Conservation (phyloP, 2,329 filamentous ascomycete species). For the Waltergamsia citrina region DNA sequence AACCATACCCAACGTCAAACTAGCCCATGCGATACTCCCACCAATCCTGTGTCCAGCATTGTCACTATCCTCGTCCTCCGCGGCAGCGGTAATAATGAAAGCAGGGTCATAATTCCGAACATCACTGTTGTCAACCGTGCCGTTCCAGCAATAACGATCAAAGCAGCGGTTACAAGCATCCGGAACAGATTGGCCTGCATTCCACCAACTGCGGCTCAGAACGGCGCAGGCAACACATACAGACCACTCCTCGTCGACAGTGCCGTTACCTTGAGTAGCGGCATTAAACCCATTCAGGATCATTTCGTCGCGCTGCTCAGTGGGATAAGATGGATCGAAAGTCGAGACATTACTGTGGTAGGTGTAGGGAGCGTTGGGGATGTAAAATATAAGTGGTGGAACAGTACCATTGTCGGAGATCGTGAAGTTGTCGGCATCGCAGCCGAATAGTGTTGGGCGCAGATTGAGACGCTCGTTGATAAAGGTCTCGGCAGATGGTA, state of each 20-base stretch:
- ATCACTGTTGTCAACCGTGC: slow-evolving; percentile 32
- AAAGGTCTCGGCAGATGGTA: slow-evolving; percentile 1
- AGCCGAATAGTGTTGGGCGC: slow-evolving; percentile 2
- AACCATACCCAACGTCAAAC: too few species aligned
- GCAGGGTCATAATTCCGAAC: neutral
- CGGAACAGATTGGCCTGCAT: slow-evolving; percentile 56
- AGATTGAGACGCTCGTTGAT: slow-evolving; percentile 1
- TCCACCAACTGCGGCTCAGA: slow-evolving; percentile 57
- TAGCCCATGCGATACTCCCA: too few species aligned
- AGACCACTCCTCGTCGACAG: slow-evolving; percentile 60
- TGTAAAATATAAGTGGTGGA: slow-evolving; percentile 64
- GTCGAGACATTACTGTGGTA: slow-evolving; percentile 65
- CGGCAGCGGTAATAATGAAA: neutral
- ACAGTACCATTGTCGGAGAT: slow-evolving; percentile 35
- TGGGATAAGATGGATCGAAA: slow-evolving; percentile 52
- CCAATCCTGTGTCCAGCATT: too few species aligned
- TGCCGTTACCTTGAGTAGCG: slow-evolving; percentile 70
- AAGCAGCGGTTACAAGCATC: slow-evolving; percentile 65
- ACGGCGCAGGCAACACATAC: slow-evolving; percentile 76
- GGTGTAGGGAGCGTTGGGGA: slow-evolving; percentile 63
- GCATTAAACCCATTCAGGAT: slow-evolving; percentile 73
- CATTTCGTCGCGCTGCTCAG: slow-evolving; percentile 58
- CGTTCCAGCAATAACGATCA: slow-evolving; percentile 78
- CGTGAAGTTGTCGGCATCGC: slow-evolving; percentile 12
- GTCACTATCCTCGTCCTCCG: too few species aligned